Evolutionary conservation across 202 grass and related monocot species (phyloP), one percentile per base, ranked within the genome.

Genomic region (Panicum virgatum): DNA sequence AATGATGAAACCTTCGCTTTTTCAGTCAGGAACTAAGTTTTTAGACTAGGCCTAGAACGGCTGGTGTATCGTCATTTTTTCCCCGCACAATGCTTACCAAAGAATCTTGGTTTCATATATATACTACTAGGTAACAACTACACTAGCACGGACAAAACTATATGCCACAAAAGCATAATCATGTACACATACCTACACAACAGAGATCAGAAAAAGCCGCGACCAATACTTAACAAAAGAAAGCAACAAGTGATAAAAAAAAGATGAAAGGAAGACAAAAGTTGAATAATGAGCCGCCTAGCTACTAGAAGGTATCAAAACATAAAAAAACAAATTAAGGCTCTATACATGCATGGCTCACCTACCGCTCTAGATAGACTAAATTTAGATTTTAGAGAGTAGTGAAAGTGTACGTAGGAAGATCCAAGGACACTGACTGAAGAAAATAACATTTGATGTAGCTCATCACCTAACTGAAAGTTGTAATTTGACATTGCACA

Each of bases 301-400:
- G 51, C 51, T 63, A 77, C 78, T 82, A 70, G 71, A 82, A 70
- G 78, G 51, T 76, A 63, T 70, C 75, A 32, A 66, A 73, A 46
- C 47, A 2, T 3, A 46, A 57, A 51, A 69, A 62, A 75, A 69
- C 34, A 69, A 88, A 66, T 2, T 12, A 51, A 81, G 64, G 42
- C n/a, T 61, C 29, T 19, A 43, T 80, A 84, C 61, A 69, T 69
- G 42, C 75, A 88, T 80, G 62, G 78, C 75, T 88, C 75, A 80
- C 42, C 81, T 26, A 88, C 76, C 81, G 44, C 80, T 68, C 51
- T 80, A 80, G 30, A 79, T 69, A 73, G 59, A 66, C 64, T 56
- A 69, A n/a, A 37, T 59, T 37, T 46, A 75, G 23, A n/a, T 27
- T 59, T 37, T 46, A 75, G 23, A 80, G 51, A 13, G 18, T 80